phyloP scores from a whole-genome alignment of 306 rosid genomes.

The Morella rubra region DNA sequence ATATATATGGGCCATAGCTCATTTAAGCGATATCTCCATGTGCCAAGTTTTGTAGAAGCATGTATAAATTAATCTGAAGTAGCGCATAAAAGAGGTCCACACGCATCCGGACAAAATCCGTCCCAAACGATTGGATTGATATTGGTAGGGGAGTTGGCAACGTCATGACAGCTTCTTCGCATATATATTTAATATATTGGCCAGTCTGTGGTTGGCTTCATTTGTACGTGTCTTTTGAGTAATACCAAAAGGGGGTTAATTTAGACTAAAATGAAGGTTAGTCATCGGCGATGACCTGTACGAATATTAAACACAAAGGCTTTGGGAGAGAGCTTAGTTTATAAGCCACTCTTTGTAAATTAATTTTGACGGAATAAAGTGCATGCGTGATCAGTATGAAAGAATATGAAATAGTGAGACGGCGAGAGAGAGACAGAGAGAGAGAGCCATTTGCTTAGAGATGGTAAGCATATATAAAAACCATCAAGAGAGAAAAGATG shows the following conservation, averaged over 20 bases:
- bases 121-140: conserved; percentile 2
- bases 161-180: not conserved
- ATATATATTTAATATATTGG: not conserved
- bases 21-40: conserved; percentile 17
- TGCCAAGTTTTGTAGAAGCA: not conserved
- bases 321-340: conserved; percentile 28
- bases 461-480: not conserved
- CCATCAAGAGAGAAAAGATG: not conserved
- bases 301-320: conserved; percentile 12
- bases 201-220: conserved; percentile 22
- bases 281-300: not conserved
- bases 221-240: conserved; percentile 33
- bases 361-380: conserved; percentile 26
- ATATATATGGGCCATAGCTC: not conserved
- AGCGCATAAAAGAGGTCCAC: not conserved
- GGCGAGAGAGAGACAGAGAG: not conserved
- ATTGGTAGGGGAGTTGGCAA: conserved; percentile 5
- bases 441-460: not conserved
- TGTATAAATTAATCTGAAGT: not conserved
- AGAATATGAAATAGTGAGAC: not conserved
- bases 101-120: not conserved
- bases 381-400: not conserved
- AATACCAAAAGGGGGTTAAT: conserved; percentile 4
- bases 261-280: not conserved
- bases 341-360: conserved; percentile 31